These are phyloP conservation scores for Luffa acutangula DNA, from an alignment of 306 rosid species.

Conservation along the genomic window DNA sequence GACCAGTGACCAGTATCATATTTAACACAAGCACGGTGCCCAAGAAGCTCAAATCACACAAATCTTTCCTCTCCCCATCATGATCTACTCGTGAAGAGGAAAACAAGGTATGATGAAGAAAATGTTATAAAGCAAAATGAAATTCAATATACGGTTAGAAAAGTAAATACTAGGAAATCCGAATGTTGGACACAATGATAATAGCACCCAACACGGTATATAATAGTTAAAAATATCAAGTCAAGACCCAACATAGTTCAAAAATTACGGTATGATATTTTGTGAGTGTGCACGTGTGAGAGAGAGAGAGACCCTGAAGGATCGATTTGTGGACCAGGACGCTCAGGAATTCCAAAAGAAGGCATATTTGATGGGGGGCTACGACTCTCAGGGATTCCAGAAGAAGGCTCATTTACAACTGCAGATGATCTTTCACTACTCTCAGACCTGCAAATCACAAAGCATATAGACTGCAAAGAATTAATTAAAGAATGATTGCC, in stretches of 20 bases:
- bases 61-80: background rate
- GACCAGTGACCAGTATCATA: background rate
- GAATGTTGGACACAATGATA: background rate
- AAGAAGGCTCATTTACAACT: slow-evolving; percentile 21
- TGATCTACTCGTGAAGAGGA: background rate
- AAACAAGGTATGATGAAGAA: background rate
- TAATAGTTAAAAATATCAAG: background rate
- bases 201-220: background rate
- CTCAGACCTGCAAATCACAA: slow-evolving; percentile 34
- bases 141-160: background rate
- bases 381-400: slow-evolving; percentile 27
- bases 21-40: background rate
- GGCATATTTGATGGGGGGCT: slow-evolving; percentile 18
- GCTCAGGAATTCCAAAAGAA: slow-evolving; percentile 28
- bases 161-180: background rate
- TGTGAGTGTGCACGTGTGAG: background rate
- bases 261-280: background rate
- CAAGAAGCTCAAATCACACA: background rate
- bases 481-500: background rate
- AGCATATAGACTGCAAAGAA: background rate
- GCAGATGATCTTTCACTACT: slow-evolving; percentile 24
- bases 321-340: slow-evolving; percentile 23
- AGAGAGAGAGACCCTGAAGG: slow-evolving; percentile 30
- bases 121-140: background rate
- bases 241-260: background rate